These are phyloP conservation scores for Fagus sylvatica DNA, from an alignment of 306 rosid species.

Conservation along the genomic window DNA sequence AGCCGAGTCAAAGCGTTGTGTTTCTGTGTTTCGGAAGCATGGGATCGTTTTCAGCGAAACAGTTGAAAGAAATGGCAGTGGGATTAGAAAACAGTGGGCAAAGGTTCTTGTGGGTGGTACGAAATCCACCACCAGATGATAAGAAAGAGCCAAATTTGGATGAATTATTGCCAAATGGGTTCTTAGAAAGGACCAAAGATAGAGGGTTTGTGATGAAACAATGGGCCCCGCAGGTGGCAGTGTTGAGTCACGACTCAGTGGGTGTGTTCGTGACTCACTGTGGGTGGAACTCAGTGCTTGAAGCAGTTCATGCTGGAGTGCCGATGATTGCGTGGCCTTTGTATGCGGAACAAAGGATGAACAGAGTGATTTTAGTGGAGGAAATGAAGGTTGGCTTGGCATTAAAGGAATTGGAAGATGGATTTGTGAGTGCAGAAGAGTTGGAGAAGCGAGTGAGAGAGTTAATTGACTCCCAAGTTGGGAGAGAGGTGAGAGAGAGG, in stretches of 20 bases:
- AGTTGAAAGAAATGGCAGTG: too few relatives aligned
- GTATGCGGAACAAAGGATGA: constrained; percentile 37
- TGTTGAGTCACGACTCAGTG: constrained; percentile 18
- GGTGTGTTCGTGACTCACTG: constrained; percentile 43
- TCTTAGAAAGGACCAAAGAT: constrained; percentile 3
- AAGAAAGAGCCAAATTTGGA: neutral
- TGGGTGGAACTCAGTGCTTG: constrained; percentile 44
- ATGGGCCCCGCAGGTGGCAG: constrained; percentile 11
- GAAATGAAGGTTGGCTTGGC: constrained; percentile 21
- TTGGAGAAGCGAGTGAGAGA: constrained; percentile 34
- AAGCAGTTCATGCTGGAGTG: constrained; percentile 14
- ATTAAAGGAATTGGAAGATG: neutral
- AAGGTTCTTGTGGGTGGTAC: neutral
- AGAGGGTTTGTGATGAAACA: neutral
- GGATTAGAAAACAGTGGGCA: too few relatives aligned
- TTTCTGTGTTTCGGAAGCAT: too few relatives aligned
- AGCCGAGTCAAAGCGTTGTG: too few relatives aligned
- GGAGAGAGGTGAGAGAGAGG: constrained; percentile 22
- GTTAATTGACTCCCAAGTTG: constrained; percentile 20
- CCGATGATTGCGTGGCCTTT: constrained; percentile 46
- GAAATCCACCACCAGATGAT: neutral
- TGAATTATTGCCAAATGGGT: neutral
- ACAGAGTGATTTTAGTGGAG: constrained; percentile 12
- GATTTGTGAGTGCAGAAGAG: constrained; percentile 33
- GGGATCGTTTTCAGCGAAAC: too few relatives aligned